Percentiles rank a stretch among this genome's conserved stretches.
Evolutionary conservation across 257 asterid species (phyloP).

Genomic region (Gardenia jasminoides): DNA sequence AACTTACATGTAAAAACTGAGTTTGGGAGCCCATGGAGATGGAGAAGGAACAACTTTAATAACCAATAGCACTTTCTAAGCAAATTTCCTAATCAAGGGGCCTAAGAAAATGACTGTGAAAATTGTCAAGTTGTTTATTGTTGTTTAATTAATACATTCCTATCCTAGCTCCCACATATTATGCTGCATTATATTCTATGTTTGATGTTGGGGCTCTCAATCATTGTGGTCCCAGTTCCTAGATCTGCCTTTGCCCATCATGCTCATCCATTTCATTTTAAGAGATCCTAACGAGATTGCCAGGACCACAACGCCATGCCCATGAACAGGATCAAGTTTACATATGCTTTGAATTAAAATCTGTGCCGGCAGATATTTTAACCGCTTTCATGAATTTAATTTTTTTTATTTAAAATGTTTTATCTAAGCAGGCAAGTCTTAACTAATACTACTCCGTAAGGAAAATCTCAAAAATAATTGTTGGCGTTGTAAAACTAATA

Average conservation of each 20-base stretch:
- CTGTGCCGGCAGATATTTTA: neutral
- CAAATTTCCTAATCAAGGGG: slow-evolving; percentile 8
- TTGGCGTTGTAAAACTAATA: too few species aligned
- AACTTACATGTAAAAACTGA: neutral
- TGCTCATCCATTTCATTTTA: slow-evolving; percentile 1
- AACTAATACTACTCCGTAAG: too few species aligned
- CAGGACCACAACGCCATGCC: slow-evolving; percentile 2
- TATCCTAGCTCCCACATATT: neutral
- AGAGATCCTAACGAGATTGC: neutral
- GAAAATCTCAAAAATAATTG: too few species aligned
- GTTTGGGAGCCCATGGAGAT: neutral
- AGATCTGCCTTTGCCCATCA: slow-evolving; percentile 7
- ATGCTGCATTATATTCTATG: neutral
- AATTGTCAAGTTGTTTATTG: slow-evolving; percentile 17
- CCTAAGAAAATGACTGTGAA: slow-evolving; percentile 18
- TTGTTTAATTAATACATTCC: neutral
- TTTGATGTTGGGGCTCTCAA: slow-evolving; percentile 2
- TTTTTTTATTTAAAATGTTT: too few species aligned
- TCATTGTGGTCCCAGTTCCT: slow-evolving; percentile 5
- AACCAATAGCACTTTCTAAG: neutral
- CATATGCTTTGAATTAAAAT: neutral
- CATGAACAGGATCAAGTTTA: neutral
- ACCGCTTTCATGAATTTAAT: neutral
- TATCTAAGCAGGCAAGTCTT: too few species aligned
- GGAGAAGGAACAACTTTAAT: neutral